These are phyloP conservation scores for Myochromella boudieri DNA, from an alignment of 768 basidiomycete species.

Conservation along the genomic window DNA sequence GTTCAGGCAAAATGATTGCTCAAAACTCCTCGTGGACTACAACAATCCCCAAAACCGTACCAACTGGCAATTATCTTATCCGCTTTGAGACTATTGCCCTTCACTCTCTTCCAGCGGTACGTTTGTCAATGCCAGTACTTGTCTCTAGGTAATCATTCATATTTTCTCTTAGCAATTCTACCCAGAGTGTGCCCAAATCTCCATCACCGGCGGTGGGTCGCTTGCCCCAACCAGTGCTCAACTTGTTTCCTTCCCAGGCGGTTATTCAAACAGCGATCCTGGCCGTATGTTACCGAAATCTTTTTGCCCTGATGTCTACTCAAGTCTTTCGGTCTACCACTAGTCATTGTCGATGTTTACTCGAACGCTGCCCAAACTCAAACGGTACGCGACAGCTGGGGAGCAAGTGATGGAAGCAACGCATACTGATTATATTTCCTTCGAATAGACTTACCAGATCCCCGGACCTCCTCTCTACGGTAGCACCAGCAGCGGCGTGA, in stretches of 20 bases:
- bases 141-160: background rate
- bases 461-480: constrained; percentile 50
- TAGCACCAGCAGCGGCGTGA: background rate
- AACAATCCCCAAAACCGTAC: constrained; percentile 42
- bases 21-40: constrained; percentile 47
- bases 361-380: constrained; percentile 33
- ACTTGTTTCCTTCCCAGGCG: constrained; percentile 50
- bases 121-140: constrained; percentile 15
- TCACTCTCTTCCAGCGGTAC: constrained; percentile 51
- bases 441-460: constrained; percentile 36
- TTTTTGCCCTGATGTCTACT: constrained; percentile 6
- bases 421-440: background rate
- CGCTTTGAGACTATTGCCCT: constrained; percentile 50
- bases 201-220: constrained; percentile 40
- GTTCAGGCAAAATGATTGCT: constrained; percentile 41
- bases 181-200: constrained; percentile 53
- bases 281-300: constrained; percentile 30
- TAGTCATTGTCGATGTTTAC: constrained; percentile 43
- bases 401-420: too few relatives aligned
- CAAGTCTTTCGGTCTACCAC: constrained; percentile 20
- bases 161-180: constrained; percentile 57
- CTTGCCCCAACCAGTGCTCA: constrained; percentile 39
- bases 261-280: constrained; percentile 41
- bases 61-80: constrained; percentile 45
- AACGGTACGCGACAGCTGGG: constrained; percentile 13